These are phyloP conservation scores for Nothophaeocryptopus gaeumannii DNA, from an alignment of 2,329 filamentous ascomycete species.

Conservation along the genomic window DNA sequence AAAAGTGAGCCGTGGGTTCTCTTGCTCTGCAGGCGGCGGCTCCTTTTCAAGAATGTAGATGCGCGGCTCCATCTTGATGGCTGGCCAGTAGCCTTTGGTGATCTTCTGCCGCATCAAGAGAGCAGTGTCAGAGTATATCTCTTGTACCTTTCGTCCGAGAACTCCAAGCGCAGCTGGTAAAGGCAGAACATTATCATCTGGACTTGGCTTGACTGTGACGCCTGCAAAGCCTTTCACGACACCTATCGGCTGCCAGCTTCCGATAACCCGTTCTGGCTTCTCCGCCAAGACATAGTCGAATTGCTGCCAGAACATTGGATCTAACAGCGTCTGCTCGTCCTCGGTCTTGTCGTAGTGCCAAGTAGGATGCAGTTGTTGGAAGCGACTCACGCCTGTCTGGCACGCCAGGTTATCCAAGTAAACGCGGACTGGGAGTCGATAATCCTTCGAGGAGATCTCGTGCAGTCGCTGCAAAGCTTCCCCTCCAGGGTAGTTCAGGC, in stretches of 20 bases:
- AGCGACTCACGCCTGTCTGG: slow-evolving; percentile 62
- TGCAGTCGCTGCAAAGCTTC: slow-evolving; percentile 62
- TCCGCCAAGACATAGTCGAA: slow-evolving; percentile 61
- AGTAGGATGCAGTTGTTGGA: slow-evolving; percentile 46
- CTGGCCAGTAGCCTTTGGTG: slow-evolving; percentile 55
- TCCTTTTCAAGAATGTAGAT: slow-evolving; percentile 50
- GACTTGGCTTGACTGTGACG: slow-evolving; percentile 44
- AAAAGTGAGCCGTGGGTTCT: background rate
- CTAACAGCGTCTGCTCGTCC: slow-evolving; percentile 46
- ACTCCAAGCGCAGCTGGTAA: slow-evolving; percentile 16
- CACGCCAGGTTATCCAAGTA: slow-evolving; percentile 61
- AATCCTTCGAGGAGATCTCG: slow-evolving; percentile 16
- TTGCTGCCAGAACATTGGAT: slow-evolving; percentile 54
- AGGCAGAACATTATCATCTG: slow-evolving; percentile 22
- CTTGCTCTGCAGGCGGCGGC: slow-evolving; percentile 4
- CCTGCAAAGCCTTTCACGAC: slow-evolving; percentile 53
- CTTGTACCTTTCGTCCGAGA: slow-evolving; percentile 11
- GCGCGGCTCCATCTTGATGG: slow-evolving; percentile 53
- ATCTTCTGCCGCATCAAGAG: slow-evolving; percentile 28
- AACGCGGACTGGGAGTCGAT: slow-evolving; percentile 34
- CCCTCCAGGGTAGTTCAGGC: slow-evolving; percentile 91
- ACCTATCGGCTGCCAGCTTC: slow-evolving; percentile 52
- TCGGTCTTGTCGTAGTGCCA: slow-evolving; percentile 63
- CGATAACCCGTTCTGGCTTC: slow-evolving; percentile 47
- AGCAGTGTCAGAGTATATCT: slow-evolving; percentile 19